Evolutionary conservation across 1,284 basidiomycete genomes (phyloP).

Genomic region (Cryptococcus sp.): DNA sequence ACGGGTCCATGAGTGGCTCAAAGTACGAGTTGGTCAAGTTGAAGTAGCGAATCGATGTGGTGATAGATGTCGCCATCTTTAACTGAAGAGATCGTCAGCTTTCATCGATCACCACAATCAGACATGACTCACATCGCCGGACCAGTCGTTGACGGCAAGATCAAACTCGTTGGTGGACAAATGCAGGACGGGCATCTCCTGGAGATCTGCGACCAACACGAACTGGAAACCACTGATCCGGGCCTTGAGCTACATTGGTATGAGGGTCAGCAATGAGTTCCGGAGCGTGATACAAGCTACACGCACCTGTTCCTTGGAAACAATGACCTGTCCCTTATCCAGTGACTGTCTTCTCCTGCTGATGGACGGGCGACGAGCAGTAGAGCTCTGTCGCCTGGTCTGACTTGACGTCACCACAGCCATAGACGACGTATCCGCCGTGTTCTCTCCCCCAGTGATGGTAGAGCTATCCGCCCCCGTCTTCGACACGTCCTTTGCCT

Average conservation of each 20-base stretch:
- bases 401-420: slow-evolving; percentile 13
- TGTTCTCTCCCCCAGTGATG: slow-evolving; percentile 8
- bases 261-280: background rate
- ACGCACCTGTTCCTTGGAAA: slow-evolving; percentile 74
- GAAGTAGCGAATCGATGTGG: slow-evolving; percentile 88
- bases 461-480: slow-evolving; percentile 4
- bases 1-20: slow-evolving; percentile 99
- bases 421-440: slow-evolving; percentile 20
- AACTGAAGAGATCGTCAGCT: slow-evolving; percentile 55
- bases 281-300: background rate
- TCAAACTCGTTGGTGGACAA: slow-evolving; percentile 80
- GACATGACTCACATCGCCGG: slow-evolving; percentile 64
- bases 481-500: slow-evolving; percentile 1
- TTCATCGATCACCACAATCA: background rate
- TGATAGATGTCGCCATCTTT: slow-evolving; percentile 73
- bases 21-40: slow-evolving; percentile 97
- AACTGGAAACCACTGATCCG: slow-evolving; percentile 87
- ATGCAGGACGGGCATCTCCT: slow-evolving; percentile 93
- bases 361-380: slow-evolving; percentile 42
- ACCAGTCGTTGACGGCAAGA: slow-evolving; percentile 88
- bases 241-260: slow-evolving; percentile 63
- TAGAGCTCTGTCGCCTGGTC: slow-evolving; percentile 10
- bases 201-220: slow-evolving; percentile 89
- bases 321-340: slow-evolving; percentile 56
- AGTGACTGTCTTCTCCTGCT: slow-evolving; percentile 54